Conservation (phyloP, 208 protist species). For the Angomonas ambiguus region DNA sequence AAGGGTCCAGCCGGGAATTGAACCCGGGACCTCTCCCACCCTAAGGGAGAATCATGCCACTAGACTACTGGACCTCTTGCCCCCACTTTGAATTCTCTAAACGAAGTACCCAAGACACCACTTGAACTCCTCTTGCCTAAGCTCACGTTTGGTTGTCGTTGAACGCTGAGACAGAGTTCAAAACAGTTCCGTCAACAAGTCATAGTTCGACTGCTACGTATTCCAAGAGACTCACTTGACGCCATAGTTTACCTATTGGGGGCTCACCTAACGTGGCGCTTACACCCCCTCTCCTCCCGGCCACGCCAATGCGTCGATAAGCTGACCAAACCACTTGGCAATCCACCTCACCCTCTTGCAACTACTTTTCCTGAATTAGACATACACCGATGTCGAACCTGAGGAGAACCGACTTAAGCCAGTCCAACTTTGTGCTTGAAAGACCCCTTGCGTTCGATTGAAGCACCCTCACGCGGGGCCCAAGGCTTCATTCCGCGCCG, state of each 20-base stretch:
- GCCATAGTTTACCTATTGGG: background rate
- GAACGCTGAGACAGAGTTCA: background rate
- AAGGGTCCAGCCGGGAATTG: conserved; percentile 80
- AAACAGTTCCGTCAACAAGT: background rate
- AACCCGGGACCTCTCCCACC: conserved; percentile 89
- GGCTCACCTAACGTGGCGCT: background rate
- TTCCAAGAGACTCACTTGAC: background rate
- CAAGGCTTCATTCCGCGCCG: background rate
- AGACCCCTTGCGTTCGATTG: background rate
- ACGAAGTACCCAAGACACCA: background rate
- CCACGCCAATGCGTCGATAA: background rate
- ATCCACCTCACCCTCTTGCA: background rate
- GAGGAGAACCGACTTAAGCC: background rate
- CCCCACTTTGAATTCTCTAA: no score
- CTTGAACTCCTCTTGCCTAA: background rate
- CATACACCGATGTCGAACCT: background rate
- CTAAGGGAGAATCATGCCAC: conserved; percentile 92
- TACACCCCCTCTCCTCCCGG: background rate
- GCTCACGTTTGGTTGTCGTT: background rate
- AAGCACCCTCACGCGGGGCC: background rate
- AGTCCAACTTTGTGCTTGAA: background rate
- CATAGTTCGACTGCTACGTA: background rate
- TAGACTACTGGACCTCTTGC: conserved; percentile 85
- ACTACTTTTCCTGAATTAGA: background rate
- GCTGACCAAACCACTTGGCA: background rate